phyloP scores from a whole-genome alignment of 805 yeast species.

The Saccharomyces jurei region DNA sequence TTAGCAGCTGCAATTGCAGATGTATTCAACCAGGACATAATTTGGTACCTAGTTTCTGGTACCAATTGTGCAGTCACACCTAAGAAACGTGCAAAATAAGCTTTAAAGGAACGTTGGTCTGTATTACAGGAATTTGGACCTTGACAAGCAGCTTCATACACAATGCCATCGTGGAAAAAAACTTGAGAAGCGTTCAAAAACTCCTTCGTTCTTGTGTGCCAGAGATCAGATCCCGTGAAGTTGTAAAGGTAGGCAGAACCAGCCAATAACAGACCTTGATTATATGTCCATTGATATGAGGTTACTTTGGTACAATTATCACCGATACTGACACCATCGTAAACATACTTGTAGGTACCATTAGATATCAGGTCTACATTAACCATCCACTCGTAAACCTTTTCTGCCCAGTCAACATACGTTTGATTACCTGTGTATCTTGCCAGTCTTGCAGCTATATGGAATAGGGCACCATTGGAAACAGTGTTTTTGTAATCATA shows the following conservation, averaged over 20 bases:
- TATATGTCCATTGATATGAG: conserved; percentile 73
- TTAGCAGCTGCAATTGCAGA: conserved; percentile 70
- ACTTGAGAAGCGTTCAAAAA: conserved; percentile 48
- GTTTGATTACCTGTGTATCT: conserved; percentile 70
- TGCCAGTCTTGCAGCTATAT: conserved; percentile 78
- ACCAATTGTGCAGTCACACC: conserved; percentile 67
- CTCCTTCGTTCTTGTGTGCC: conserved; percentile 55
- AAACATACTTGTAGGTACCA: conserved; percentile 36
- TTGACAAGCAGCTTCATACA: conserved; percentile 86
- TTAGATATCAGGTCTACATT: conserved; percentile 40
- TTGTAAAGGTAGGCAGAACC: conserved; percentile 80
- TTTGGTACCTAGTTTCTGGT: conserved; percentile 39
- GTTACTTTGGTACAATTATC: conserved; percentile 57
- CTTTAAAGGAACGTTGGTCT: conserved; percentile 91
- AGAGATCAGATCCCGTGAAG: conserved; percentile 52
- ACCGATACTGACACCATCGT: conserved; percentile 58
- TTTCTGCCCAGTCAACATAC: conserved; percentile 67
- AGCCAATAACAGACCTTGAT: conserved; percentile 68
- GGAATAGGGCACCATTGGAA: conserved; percentile 85
- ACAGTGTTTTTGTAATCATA: conserved; percentile 88
- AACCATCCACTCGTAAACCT: conserved; percentile 73
- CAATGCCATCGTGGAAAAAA: conserved; percentile 49
- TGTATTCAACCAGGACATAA: conserved; percentile 31
- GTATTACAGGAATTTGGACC: conserved; percentile 54
- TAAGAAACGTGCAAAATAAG: conserved; percentile 66